phyloP scores from a whole-genome alignment of 208 protist species.

The Wallacemonas sp. region DNA sequence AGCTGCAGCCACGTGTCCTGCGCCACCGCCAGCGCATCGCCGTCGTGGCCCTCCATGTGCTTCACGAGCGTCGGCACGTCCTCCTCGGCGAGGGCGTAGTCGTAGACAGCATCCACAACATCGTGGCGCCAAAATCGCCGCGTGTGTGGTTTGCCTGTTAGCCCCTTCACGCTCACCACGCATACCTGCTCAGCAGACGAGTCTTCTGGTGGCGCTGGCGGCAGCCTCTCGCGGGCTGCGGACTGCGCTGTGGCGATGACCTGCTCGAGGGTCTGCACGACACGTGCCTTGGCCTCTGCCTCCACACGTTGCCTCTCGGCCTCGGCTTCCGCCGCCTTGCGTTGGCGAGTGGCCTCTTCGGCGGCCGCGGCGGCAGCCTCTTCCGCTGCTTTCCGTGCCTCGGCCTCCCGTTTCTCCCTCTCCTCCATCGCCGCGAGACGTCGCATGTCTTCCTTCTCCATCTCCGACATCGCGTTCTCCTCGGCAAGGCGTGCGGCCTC shows the following conservation, averaged over 20 bases:
- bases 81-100: constrained; percentile 63
- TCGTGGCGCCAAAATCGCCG: constrained; percentile 73
- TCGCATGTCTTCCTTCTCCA: constrained; percentile 58
- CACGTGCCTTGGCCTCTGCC: constrained; percentile 24
- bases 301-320: constrained; percentile 12
- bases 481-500: constrained; percentile 50
- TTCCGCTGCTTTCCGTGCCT: constrained; percentile 11
- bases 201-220: constrained; percentile 41
- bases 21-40: constrained; percentile 50
- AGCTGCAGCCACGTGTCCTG: constrained; percentile 49
- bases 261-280: constrained; percentile 8
- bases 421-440: constrained; percentile 48
- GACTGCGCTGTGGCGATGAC: not conserved
- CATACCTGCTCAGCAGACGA: constrained; percentile 26
- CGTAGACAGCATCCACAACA: constrained; percentile 38
- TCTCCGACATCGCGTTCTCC: constrained; percentile 35
- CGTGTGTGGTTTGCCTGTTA: constrained; percentile 41
- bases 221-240: constrained; percentile 23
- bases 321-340: constrained; percentile 23
- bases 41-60: constrained; percentile 41
- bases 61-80: constrained; percentile 39
- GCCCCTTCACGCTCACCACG: constrained; percentile 51
- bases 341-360: constrained; percentile 13
- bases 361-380: constrained; percentile 22
- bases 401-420: constrained; percentile 22